Conservation (phyloP, 176 grass and related monocot species). For the Cenchrus purpureus region DNA sequence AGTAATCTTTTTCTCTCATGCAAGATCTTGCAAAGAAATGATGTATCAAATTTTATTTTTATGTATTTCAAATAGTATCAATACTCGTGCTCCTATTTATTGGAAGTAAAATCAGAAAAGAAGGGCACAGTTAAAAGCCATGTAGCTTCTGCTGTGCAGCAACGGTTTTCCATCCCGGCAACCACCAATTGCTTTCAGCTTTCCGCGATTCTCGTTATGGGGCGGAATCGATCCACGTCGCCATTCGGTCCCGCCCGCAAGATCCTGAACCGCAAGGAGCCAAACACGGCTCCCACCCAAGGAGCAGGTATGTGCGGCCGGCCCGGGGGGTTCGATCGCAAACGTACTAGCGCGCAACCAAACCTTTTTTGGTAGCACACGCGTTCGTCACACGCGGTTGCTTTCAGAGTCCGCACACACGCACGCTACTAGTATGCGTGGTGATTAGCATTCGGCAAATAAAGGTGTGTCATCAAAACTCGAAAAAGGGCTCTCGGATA, state of each 20-base stretch:
- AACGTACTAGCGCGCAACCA: no score
- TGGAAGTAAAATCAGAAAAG: neutral
- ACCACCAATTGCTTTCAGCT: neutral
- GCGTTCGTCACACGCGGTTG: constrained; percentile 6
- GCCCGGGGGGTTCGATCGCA: no score
- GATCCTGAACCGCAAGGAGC: constrained; percentile 28
- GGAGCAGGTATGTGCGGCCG: no score
- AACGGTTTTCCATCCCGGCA: constrained; percentile 23
- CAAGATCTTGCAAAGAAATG: no score
- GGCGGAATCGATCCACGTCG: constrained; percentile 28
- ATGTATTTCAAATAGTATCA: neutral
- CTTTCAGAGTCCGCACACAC: constrained; percentile 31
- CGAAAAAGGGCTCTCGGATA: no score
- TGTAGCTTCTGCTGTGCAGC: constrained; percentile 24
- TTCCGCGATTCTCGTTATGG: neutral
- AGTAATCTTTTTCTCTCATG: no score
- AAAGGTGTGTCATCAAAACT: neutral
- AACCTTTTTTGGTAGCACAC: neutral
- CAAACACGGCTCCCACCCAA: neutral
- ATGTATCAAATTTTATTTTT: no score
- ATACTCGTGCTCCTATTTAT: neutral
- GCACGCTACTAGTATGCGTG: neutral
- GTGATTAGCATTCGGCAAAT: neutral
- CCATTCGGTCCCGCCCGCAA: neutral
- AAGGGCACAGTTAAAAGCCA: neutral